Evolutionary conservation across 768 basidiomycete species (phyloP).

Genomic region (Tylopilus balloui): DNA sequence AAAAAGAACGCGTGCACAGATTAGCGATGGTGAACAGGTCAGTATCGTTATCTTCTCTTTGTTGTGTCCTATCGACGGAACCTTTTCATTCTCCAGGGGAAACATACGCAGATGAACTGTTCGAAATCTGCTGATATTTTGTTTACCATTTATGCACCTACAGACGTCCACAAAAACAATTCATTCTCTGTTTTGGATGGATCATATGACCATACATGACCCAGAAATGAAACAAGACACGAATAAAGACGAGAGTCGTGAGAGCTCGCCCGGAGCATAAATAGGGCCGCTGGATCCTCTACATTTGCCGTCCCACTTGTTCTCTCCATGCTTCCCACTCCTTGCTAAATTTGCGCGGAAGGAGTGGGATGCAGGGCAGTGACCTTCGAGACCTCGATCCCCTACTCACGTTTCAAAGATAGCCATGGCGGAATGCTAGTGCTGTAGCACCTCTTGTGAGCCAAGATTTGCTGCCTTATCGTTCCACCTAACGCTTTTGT

Average conservation of each 20-base stretch:
- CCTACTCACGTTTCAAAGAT: no score
- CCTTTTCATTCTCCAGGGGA: conserved; percentile 15
- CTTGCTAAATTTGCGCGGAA: background rate
- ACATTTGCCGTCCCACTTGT: background rate
- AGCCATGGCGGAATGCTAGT: no score
- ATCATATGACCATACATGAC: background rate
- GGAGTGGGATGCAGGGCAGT: background rate
- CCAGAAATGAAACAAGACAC: no score
- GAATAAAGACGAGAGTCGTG: no score
- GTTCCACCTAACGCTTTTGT: no score
- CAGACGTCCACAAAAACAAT: background rate
- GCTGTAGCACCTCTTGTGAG: no score
- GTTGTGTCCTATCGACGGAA: background rate
- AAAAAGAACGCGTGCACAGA: conserved; percentile 61
- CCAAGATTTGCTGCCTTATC: no score
- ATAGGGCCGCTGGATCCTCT: no score
- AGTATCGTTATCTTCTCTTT: conserved; percentile 22
- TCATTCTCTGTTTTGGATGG: background rate
- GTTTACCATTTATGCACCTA: background rate
- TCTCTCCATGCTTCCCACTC: background rate
- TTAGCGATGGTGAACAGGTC: conserved; percentile 76
- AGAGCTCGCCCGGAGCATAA: no score
- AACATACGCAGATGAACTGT: conserved; percentile 17
- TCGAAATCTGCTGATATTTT: background rate
- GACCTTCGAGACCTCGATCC: background rate